Base-by-base conservation (phyloP, 2,329 filamentous ascomycete species). In the Claviceps capensis region DNA sequence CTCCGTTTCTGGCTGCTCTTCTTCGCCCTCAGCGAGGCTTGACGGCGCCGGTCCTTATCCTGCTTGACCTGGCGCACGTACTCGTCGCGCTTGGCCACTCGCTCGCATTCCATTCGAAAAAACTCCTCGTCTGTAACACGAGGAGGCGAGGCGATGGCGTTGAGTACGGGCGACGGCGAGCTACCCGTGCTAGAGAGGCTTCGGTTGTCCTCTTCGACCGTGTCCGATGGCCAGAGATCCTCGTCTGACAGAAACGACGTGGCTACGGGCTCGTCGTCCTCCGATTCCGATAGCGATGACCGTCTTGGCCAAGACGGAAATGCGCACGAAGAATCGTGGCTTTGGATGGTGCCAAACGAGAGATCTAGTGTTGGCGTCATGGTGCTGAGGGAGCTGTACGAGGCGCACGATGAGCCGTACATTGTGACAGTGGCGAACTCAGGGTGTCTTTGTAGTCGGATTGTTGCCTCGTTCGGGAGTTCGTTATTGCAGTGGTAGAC, bases 221-320 rank as follows among this genome's bases (percentile, higher is more conserved):
- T 66, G 58, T 74, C 71, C 62, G 70, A 62, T 53, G 76, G 71
- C 65, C 79, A 76, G 52, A 83, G 74, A 59, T 83, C 80, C 66
- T 83, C 80, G 68, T 83, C 80, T 43, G 78, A 81, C 56, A 83
- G 71, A 65, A 74, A 80, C 0, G 77, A 77, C 2, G 75, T 74
- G 17, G 76, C 72, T 54, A 73, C 72, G 57, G 71, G 65, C 58
- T 70, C 65, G 54, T 66, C 64, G 51, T 62, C 61, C 58, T 68
- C 63, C 51, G 66, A 65, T 57, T 71, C 68, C 49, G 68, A 69
- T 54, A 81, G 71, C 41, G 75, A 77, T 16, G 72, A 68, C 43
- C 77, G 71, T 53, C 76, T 72, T 26, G 77, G 77, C 78, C 78
- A 81, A 23, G 75, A 79, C 30, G 78, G 78, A 57, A 74, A 81